These are phyloP conservation scores for Apiospora koreana DNA, from an alignment of 2,329 filamentous ascomycete genomes.

Conservation along the genomic window DNA sequence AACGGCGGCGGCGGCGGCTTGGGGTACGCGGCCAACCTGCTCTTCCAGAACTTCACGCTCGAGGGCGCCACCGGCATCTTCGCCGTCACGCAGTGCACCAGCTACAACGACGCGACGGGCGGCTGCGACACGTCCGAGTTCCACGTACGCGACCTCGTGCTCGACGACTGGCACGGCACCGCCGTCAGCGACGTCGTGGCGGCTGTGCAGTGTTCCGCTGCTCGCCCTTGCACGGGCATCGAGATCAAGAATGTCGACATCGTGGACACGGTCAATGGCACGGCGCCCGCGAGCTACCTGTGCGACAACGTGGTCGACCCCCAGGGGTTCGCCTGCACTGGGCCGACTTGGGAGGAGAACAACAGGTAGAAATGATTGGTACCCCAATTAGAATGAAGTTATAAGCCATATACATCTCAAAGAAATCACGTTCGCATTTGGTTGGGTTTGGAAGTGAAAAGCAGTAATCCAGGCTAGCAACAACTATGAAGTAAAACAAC, in stretches of 20 bases:
- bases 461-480: background rate
- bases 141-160: constrained; percentile 6
- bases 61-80: constrained; percentile 21
- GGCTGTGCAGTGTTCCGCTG: constrained; percentile 6
- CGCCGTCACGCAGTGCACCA: constrained; percentile 32
- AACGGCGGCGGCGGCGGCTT: constrained; percentile 60
- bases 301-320: constrained; percentile 12
- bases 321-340: constrained; percentile 13
- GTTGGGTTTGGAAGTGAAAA: background rate
- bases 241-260: constrained; percentile 13
- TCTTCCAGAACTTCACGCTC: constrained; percentile 23
- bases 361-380: background rate
- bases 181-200: constrained; percentile 10
- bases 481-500: background rate
- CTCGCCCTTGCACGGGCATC: constrained; percentile 10
- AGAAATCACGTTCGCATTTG: background rate
- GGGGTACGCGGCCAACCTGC: constrained; percentile 36
- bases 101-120: constrained; percentile 1
- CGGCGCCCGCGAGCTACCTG: constrained; percentile 12
- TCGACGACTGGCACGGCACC: constrained; percentile 3
- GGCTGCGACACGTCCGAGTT: constrained; percentile 10
- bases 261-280: constrained; percentile 14
- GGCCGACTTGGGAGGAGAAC: constrained; percentile 15
- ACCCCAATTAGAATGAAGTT: background rate
- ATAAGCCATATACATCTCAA: background rate